Conservation (phyloP, 2,329 filamentous ascomycete genomes). For the Aspergillus sp. region DNA sequence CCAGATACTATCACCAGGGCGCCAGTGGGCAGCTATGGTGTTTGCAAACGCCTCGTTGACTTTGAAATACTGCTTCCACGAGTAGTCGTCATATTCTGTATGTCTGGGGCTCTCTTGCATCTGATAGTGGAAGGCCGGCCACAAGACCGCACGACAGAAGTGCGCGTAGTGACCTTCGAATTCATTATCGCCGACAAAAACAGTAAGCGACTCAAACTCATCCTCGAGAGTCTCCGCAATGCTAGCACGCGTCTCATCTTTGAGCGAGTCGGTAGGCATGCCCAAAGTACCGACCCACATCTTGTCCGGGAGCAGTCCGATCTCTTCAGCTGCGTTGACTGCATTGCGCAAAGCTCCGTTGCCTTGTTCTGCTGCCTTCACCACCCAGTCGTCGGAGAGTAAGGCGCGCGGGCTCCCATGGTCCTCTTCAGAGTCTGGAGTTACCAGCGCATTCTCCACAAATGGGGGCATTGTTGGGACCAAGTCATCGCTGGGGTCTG, state of each 20-base stretch:
- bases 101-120: conserved; percentile 95
- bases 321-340: conserved; percentile 70
- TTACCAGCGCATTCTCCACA: conserved; percentile 17
- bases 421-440: conserved; percentile 17
- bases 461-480: conserved; percentile 17
- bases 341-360: conserved; percentile 91
- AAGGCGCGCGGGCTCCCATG: conserved; percentile 59
- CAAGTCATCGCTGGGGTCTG: conserved; percentile 13
- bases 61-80: conserved; percentile 88
- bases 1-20: conserved; percentile 88
- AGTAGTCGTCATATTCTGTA: conserved; percentile 95
- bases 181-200: conserved; percentile 85
- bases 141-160: conserved; percentile 93
- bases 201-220: conserved; percentile 76
- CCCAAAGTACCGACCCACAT: conserved; percentile 88
- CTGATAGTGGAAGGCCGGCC: conserved; percentile 96
- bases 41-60: conserved; percentile 92
- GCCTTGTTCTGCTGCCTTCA: conserved; percentile 82
- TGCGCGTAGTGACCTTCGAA: conserved; percentile 92
- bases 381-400: conserved; percentile 72
- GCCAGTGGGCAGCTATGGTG: conserved; percentile 83
- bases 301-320: conserved; percentile 67
- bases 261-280: conserved; percentile 85
- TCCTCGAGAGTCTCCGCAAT: conserved; percentile 77
- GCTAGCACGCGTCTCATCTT: conserved; percentile 70